These are phyloP conservation scores for Jamesozyma jinghongensis DNA, from an alignment of 805 yeast species.

Conservation along the genomic window DNA sequence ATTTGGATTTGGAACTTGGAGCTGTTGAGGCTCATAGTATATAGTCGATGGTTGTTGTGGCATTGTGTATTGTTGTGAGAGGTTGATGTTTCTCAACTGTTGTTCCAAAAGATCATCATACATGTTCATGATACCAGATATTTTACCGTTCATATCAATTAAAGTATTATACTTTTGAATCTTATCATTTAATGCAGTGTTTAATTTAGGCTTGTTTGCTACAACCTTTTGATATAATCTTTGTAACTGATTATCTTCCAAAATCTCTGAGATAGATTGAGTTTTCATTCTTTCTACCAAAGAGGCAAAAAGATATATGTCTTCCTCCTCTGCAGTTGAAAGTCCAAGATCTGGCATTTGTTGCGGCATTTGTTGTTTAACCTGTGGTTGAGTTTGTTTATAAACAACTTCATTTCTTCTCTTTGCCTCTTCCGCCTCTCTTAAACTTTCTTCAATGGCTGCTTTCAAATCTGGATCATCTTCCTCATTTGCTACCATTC, in stretches of 20 bases:
- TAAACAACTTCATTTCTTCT: conserved; percentile 19
- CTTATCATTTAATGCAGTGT: conserved; percentile 47
- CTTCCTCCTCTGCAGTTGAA: conserved; percentile 57
- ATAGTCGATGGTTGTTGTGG: conserved; percentile 24
- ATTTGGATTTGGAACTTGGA: background rate
- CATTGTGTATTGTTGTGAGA: conserved; percentile 24
- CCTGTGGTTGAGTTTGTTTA: conserved; percentile 5
- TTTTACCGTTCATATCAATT: conserved; percentile 67
- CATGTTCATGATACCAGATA: conserved; percentile 63
- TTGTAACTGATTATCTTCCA: conserved; percentile 27
- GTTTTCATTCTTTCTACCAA: conserved; percentile 45
- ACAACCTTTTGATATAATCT: conserved; percentile 48
- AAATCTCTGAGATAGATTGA: conserved; percentile 37
- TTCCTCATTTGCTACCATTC: conserved; percentile 47
- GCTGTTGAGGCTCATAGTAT: conserved; percentile 10
- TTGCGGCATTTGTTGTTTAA: conserved; percentile 6
- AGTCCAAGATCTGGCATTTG: conserved; percentile 28
- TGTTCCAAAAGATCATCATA: conserved; percentile 67
- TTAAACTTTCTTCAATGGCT: conserved; percentile 86
- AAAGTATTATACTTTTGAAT: conserved; percentile 54
- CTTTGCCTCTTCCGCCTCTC: conserved; percentile 47
- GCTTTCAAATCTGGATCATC: conserved; percentile 86
- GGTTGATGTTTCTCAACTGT: conserved; percentile 36
- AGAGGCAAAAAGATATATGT: conserved; percentile 59
- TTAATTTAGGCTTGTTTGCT: conserved; percentile 59